Evolutionary conservation across 2,329 filamentous ascomycete species (phyloP).

Genomic region (Arachnomyces sp.): DNA sequence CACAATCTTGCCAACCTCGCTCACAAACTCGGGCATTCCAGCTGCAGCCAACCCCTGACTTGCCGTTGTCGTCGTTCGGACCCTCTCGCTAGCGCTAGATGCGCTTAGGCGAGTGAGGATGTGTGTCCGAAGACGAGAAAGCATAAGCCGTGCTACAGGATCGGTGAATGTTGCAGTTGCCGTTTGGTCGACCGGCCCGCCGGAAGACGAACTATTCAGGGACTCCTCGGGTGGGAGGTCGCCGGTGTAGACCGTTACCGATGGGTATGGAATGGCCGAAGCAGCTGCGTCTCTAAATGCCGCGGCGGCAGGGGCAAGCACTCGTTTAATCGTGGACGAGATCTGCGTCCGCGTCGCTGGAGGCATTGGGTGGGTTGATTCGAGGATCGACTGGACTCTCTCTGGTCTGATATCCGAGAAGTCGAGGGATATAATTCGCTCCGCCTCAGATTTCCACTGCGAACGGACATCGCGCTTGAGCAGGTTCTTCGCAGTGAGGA

Average conservation of each 20-base stretch:
- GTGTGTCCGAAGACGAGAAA: constrained; percentile 51
- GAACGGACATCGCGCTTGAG: constrained; percentile 56
- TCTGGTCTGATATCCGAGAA: constrained; percentile 34
- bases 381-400: constrained; percentile 38
- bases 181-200: constrained; percentile 4
- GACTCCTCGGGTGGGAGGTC: constrained; percentile 1
- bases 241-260: constrained; percentile 18
- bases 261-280: constrained; percentile 4
- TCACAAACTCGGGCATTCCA: constrained; percentile 55
- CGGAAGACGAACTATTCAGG: constrained; percentile 7
- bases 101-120: constrained; percentile 48
- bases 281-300: constrained; percentile 25
- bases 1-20: constrained; percentile 51
- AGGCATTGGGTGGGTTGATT: constrained; percentile 43
- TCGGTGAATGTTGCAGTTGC: constrained; percentile 42
- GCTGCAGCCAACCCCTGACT: constrained; percentile 51
- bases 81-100: constrained; percentile 51
- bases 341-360: constrained; percentile 36
- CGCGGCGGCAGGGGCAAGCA: constrained; percentile 46
- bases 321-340: constrained; percentile 40
- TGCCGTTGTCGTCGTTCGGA: constrained; percentile 49
- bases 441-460: constrained; percentile 55
- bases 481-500: constrained; percentile 58
- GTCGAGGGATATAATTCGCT: constrained; percentile 47
- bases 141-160: constrained; percentile 52